Evolutionary conservation across 345 rosid species (phyloP), one percentile per base, ranked within the genome.

Genomic region (Corymbia maculata): DNA sequence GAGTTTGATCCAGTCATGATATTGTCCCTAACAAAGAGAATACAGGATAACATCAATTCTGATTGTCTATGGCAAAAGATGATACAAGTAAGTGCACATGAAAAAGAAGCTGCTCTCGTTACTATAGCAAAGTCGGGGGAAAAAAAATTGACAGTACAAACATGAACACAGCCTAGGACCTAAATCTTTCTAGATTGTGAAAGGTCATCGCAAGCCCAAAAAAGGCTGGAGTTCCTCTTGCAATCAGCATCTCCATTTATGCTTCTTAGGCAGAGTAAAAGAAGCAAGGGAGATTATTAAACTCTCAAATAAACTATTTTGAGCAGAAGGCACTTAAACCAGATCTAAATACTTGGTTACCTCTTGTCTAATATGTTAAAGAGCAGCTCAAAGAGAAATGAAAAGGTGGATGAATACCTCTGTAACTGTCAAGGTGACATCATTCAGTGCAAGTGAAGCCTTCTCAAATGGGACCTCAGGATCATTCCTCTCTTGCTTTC

Each of bases 1-100:
- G 88, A 98, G 94, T 93, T 95, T 98, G 92, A 98, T 95, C 97
- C 98, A 97, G 92, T 98, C 99, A 92, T 95, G 96, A 93, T 98
- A 98, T 91, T 98, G 99, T 42, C 92, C 97, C 99, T 98, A 95
- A 82, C 61, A 90, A 87, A 90, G 91, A 66, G 79, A 88, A 88
- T 86, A 9, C 61, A 88, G 85, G 88, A 85, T 87, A 51, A 79
- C 42, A 52, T 88, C 7, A 36, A 44, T 21, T 53, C 52, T 9
- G 30, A 70, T 57, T 55, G 32, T 28, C 42, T 17, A 55, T 86
- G 80, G 59, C 30, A 89, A 52, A 79, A 87, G 66, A 86, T 24
- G 59, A 36, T 75, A 44, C 64, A 85, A 51, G 85, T 59, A 87
- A 55, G 84, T 55, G 80, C 51, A 75, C 26, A 75, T 75, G 82